phyloP scores from a whole-genome alignment of 2,329 filamentous ascomycete genomes.

The Fusarium brachygibbosum region DNA sequence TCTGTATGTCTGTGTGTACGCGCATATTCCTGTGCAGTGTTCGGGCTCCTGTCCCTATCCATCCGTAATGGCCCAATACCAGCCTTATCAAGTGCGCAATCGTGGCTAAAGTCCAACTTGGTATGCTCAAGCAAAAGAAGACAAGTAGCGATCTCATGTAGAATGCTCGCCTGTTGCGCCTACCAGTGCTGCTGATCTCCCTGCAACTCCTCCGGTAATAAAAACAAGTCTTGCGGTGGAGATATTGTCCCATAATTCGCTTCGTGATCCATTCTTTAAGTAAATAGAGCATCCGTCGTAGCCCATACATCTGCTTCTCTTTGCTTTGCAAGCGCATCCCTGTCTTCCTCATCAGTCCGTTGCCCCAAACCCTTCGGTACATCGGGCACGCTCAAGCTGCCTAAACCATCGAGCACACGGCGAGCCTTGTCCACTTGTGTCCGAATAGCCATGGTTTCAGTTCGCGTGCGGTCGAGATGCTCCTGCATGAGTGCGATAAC shows the following conservation, averaged over 20 bases:
- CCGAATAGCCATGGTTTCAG: constrained; percentile 78
- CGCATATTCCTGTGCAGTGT: not conserved
- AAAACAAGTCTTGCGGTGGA: not conserved
- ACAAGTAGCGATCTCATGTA: not conserved
- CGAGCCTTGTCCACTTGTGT: constrained; percentile 79
- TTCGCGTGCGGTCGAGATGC: constrained; percentile 77
- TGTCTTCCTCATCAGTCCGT: constrained; percentile 37
- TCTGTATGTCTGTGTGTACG: not conserved
- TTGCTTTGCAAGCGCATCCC: constrained; percentile 36
- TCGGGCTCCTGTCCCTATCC: not conserved
- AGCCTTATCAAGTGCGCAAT: not conserved
- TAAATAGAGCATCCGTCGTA: constrained; percentile 58
- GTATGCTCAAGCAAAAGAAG: not conserved
- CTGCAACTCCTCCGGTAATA: not conserved
- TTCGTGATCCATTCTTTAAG: constrained; percentile 37
- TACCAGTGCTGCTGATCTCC: not conserved
- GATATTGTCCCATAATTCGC: not conserved
- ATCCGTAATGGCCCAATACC: not conserved
- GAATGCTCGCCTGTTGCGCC: not conserved
- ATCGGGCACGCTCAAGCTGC: constrained; percentile 59
- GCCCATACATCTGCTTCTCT: constrained; percentile 59
- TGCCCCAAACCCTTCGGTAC: constrained; percentile 39
- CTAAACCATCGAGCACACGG: constrained; percentile 78
- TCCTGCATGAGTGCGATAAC: constrained; percentile 90
- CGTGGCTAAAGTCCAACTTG: not conserved